These are phyloP conservation scores for Bidens hawaiensis DNA, from an alignment of 140 eudicot species.

Conservation along the genomic window DNA sequence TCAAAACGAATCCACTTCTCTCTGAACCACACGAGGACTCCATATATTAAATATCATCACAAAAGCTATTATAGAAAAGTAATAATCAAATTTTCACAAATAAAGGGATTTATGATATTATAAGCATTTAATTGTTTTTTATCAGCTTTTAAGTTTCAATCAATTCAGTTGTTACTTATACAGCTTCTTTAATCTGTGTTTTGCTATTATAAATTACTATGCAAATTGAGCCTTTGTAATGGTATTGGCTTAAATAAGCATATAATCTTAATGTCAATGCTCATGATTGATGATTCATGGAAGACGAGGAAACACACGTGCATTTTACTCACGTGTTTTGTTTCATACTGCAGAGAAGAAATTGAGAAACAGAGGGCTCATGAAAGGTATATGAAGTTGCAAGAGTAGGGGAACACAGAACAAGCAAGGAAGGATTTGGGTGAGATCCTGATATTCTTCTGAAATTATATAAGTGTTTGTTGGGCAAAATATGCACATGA, in stretches of 20 bases:
- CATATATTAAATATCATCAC: too few relatives aligned
- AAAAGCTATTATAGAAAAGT: neutral
- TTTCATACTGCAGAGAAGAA: conserved; percentile 53
- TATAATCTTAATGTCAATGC: neutral
- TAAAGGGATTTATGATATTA: too few relatives aligned
- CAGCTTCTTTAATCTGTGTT: neutral
- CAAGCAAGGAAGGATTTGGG: conserved; percentile 96
- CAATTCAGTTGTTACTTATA: too few relatives aligned
- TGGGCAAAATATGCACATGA: too few relatives aligned
- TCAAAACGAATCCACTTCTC: neutral
- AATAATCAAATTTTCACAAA: neutral
- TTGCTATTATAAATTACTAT: too few relatives aligned
- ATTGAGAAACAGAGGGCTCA: conserved; percentile 86
- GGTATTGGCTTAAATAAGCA: neutral
- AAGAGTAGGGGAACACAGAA: conserved; percentile 94
- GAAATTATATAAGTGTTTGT: too few relatives aligned
- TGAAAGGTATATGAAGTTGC: conserved; percentile 92
- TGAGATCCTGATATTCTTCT: conserved; percentile 21
- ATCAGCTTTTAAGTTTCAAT: too few relatives aligned
- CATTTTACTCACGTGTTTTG: neutral
- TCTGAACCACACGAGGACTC: neutral
- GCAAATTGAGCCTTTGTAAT: too few relatives aligned
- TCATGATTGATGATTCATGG: too few relatives aligned
- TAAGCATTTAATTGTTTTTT: too few relatives aligned
- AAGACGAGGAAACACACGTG: too few relatives aligned